phyloP scores from a whole-genome alignment of 495 filamentous ascomycete species.

The Aspergillus ostianus region DNA sequence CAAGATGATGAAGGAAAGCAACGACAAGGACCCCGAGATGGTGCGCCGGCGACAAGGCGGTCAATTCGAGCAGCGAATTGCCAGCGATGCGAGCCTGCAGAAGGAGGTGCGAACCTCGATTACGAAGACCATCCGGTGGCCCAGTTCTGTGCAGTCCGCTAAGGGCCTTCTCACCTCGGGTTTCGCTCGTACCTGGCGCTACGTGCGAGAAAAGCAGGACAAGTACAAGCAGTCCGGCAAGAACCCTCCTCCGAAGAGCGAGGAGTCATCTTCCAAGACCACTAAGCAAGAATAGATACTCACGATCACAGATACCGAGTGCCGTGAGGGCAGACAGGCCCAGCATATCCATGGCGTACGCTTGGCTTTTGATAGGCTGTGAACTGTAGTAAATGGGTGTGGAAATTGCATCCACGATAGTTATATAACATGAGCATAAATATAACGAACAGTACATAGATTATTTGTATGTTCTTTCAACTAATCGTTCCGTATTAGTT shows the following conservation, averaged over 20 bases:
- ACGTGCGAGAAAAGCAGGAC: constrained; percentile 77
- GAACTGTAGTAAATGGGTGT: neutral
- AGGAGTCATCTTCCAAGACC: constrained; percentile 13
- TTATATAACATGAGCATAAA: neutral
- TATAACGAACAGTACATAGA: neutral
- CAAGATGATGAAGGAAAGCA: constrained; percentile 74
- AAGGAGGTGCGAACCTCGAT: constrained; percentile 70
- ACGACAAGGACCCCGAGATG: constrained; percentile 60
- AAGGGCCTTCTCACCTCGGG: constrained; percentile 82
- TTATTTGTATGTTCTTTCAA: neutral
- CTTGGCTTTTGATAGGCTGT: neutral
- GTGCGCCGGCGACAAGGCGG: constrained; percentile 76
- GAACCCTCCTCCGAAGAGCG: constrained; percentile 17
- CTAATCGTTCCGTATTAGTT: no score
- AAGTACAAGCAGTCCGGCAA: constrained; percentile 53
- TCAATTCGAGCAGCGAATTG: constrained; percentile 82
- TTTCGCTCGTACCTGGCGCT: constrained; percentile 62
- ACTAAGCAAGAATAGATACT: constrained; percentile 26
- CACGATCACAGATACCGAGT: constrained; percentile 2
- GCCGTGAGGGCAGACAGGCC: constrained; percentile 2
- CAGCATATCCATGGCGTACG: constrained; percentile 22
- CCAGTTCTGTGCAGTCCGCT: constrained; percentile 76
- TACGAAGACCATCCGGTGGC: constrained; percentile 85
- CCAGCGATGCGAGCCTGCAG: constrained; percentile 62
- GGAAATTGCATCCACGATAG: neutral